These are phyloP conservation scores for Apiospora kogelbergensis DNA, from an alignment of 2,329 filamentous ascomycete species.

Conservation along the genomic window DNA sequence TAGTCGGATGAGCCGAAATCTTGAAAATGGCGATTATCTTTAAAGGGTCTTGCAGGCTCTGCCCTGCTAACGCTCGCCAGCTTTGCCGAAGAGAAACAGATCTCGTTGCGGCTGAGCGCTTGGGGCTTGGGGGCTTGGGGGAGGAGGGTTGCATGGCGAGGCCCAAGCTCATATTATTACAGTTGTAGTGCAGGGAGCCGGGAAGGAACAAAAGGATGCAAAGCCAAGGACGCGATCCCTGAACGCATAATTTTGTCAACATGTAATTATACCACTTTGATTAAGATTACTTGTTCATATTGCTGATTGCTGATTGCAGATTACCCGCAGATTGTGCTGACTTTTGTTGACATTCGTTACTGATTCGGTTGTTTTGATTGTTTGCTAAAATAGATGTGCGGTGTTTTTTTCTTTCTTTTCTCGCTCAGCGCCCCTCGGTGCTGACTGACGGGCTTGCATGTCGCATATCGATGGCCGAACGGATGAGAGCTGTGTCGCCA, in stretches of 20 bases:
- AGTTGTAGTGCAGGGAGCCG: not conserved
- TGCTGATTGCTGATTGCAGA: not conserved
- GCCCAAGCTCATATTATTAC: not conserved
- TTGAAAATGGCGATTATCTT: not conserved
- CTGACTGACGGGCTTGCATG: not conserved
- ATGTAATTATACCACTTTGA: not conserved
- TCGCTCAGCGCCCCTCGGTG: not conserved
- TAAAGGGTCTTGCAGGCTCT: not conserved
- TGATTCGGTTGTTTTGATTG: not conserved
- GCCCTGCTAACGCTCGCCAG: not conserved
- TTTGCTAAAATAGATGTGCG: not conserved
- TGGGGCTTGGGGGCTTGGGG: too few relatives aligned
- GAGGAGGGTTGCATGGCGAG: not conserved
- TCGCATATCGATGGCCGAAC: not conserved
- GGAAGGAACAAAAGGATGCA: not conserved
- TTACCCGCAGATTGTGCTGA: not conserved
- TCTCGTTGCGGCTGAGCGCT: conserved; percentile 1
- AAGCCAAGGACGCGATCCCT: not conserved
- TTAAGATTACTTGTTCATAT: not conserved
- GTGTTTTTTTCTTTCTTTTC: not conserved
- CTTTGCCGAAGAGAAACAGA: not conserved
- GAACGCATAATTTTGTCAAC: not conserved
- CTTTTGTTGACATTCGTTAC: not conserved
- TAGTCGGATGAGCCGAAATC: not conserved
- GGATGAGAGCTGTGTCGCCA: not conserved